Percentiles rank a stretch among this genome's conserved stretches.
phyloP scores from a whole-genome alignment of 352 stramenopile genomes.

The Pythium phragmiticola region DNA sequence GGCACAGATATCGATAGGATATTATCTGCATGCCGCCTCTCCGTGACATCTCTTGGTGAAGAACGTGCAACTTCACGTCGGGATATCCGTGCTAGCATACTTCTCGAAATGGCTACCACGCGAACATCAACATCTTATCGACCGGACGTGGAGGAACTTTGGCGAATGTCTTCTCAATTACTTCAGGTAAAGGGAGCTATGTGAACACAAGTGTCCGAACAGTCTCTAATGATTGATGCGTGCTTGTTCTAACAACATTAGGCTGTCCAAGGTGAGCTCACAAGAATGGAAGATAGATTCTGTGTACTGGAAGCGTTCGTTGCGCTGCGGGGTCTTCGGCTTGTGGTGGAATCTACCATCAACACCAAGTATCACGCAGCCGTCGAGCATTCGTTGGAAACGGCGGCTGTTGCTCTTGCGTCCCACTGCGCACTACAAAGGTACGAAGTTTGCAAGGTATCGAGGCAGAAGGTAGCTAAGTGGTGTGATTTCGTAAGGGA shows the following conservation, averaged over 20 bases:
- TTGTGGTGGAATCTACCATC: neutral
- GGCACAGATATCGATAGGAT: neutral
- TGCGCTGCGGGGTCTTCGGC: slow-evolving; percentile 14
- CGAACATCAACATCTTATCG: neutral
- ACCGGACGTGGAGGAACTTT: neutral
- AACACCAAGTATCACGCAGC: neutral
- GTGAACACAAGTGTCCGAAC: neutral
- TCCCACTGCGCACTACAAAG: slow-evolving; percentile 9
- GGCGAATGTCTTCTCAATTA: neutral
- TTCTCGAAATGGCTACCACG: neutral
- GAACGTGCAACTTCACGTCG: neutral
- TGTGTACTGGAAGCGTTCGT: slow-evolving; percentile 1
- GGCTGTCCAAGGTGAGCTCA: neutral
- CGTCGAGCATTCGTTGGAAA: slow-evolving; percentile 5
- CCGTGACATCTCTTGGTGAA: neutral
- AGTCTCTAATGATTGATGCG: neutral
- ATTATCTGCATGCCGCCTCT: neutral
- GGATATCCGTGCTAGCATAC: neutral
- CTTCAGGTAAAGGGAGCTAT: neutral
- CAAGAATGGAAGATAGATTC: neutral
- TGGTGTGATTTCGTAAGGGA: slow-evolving; percentile 10
- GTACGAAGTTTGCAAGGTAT: neutral
- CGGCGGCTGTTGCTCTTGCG: neutral
- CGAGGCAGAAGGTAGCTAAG: neutral
- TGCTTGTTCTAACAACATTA: neutral